These are phyloP conservation scores for Epithemia pelagica DNA, from an alignment of 108 stramenopile genomes.

Conservation along the genomic window DNA sequence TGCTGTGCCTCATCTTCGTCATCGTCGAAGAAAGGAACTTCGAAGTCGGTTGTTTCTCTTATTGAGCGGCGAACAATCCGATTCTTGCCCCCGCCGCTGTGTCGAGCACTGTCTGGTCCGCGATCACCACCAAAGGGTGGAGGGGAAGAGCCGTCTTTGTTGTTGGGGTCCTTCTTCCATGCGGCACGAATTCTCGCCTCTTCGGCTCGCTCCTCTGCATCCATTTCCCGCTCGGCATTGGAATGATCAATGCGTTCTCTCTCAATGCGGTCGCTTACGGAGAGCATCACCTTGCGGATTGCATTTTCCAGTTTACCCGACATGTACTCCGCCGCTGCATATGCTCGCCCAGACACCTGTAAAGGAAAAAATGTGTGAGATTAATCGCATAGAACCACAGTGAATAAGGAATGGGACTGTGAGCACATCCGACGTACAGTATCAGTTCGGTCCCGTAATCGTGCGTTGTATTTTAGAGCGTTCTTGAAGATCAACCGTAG, in stretches of 20 bases:
- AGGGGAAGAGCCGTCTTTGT: constrained; percentile 14
- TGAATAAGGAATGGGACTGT: too few relatives aligned
- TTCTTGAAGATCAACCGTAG: constrained; percentile 79
- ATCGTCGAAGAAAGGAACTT: constrained; percentile 80
- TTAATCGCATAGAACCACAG: background rate
- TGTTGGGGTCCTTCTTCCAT: constrained; percentile 41
- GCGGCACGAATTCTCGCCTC: constrained; percentile 60
- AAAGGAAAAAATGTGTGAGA: background rate
- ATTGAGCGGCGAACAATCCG: constrained; percentile 4
- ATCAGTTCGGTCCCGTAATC: constrained; percentile 28
- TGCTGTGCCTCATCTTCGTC: constrained; percentile 53
- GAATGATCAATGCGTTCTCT: constrained; percentile 70
- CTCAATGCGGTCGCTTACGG: constrained; percentile 64
- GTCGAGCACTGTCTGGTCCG: background rate
- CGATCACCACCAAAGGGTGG: background rate
- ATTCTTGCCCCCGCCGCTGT: background rate
- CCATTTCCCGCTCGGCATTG: constrained; percentile 68
- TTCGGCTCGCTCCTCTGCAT: constrained; percentile 63
- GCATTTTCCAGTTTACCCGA: constrained; percentile 70
- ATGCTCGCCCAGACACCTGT: constrained; percentile 47
- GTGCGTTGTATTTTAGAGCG: constrained; percentile 76
- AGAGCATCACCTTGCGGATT: constrained; percentile 70
- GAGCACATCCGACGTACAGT: too few relatives aligned
- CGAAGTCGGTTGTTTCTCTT: constrained; percentile 57
- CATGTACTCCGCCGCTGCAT: constrained; percentile 68